Conservation (phyloP, 2,329 filamentous ascomycete genomes). For the Tolypocladium ovalisporum region DNA sequence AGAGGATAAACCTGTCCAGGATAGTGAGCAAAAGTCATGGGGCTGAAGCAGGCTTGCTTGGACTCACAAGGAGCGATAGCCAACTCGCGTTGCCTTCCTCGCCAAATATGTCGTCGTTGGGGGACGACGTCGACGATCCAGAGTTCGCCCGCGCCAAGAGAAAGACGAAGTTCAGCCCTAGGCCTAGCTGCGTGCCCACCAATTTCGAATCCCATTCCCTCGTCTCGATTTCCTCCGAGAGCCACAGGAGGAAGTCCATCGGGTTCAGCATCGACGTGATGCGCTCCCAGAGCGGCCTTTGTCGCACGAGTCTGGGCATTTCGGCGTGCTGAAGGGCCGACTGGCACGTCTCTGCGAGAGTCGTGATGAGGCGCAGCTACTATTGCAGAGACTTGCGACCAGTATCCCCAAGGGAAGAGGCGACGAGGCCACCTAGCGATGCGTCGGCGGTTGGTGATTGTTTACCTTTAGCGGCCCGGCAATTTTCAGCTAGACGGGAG, state of each 20-base stretch:
- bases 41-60: conserved; percentile 4
- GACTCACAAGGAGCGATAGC: conserved; percentile 45
- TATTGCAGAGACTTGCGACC: not conserved
- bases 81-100: conserved; percentile 57
- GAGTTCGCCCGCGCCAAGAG: conserved; percentile 75
- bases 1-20: conserved; percentile 50
- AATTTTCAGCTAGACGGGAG: not conserved
- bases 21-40: conserved; percentile 4
- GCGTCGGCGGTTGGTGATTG: not conserved
- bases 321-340: conserved; percentile 13
- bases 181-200: conserved; percentile 64
- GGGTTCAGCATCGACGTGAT: conserved; percentile 73
- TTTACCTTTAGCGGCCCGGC: not conserved
- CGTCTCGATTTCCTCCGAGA: conserved; percentile 86
- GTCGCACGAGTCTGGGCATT: conserved; percentile 71
- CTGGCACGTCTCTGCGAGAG: not conserved
- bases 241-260: conserved; percentile 79
- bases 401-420: not conserved
- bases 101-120: conserved; percentile 74
- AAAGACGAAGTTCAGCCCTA: conserved; percentile 69
- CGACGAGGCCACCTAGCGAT: not conserved
- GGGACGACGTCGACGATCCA: conserved; percentile 33
- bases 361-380: not conserved
- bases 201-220: conserved; percentile 80
- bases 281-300: conserved; percentile 68